Evolutionary conservation across 2,329 filamentous ascomycete species (phyloP), one percentile per base, ranked within the genome.

Genomic region (Neofusicoccum sp.): DNA sequence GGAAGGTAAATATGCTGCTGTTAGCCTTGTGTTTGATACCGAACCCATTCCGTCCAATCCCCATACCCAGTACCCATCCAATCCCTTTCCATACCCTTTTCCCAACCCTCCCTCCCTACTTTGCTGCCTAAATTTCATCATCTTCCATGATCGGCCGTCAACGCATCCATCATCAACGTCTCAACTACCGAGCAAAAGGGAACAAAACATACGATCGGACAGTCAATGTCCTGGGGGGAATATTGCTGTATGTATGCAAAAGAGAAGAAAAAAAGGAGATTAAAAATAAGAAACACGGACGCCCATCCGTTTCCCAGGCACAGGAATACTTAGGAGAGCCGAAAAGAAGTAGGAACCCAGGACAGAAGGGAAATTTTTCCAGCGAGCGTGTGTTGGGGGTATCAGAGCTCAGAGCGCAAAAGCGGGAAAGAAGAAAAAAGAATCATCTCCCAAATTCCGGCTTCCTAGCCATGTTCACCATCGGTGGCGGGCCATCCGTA

Each of bases 401-500:
- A 50, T 50, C 47, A 50, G 33, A 31, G 8, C n/a, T 22, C 22
- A 22, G 22, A 22, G 22, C 9, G 37, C 37, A n/a, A 41, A 41
- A 41, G 9, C 37, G 14, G 14, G 14, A 41, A 41, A 41, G 14
- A 41, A 41, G 8, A 49, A 33, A 34, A 12, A 34, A 39, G 16
- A 16, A 41, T 65, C 22, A 66, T 34, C 56, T 41, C 33, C 65
- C 83, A 69, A 89, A 91, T 54, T 90, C 89, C 1, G 94, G 94
- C 76, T 97, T 97, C 68, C 89, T 87, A 48, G 90, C 88, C 84
- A 92, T 90, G 71, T 96, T 96, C 6, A 96, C 92, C 6, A 85
- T 82, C 3, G 94, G 94, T 16, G 94, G 93, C 33, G 90, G 89
- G 31, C 89, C 90, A 70, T 96, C 90, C 49, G 87, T 88, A 52